phyloP scores from a whole-genome alignment of 164 flowering plant species.

The Aristolochia fimbriata region DNA sequence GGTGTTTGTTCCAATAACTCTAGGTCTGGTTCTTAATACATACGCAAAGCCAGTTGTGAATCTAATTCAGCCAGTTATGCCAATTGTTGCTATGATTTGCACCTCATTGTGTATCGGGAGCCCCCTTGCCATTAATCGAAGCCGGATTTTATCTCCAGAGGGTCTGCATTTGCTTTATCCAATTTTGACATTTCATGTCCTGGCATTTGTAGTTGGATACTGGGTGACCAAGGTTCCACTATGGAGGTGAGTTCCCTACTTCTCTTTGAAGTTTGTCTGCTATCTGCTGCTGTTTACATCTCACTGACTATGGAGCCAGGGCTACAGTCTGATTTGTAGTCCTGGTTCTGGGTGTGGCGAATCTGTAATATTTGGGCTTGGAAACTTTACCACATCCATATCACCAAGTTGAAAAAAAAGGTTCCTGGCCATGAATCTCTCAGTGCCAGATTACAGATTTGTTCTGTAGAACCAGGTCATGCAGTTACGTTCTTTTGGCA shows the following conservation, averaged over 20 bases:
- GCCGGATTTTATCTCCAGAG: slow-evolving; percentile 60
- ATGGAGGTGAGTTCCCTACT: slow-evolving; percentile 43
- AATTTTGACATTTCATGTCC: slow-evolving; percentile 63
- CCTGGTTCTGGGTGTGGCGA: too few relatives aligned
- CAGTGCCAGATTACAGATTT: too few relatives aligned
- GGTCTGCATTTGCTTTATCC: slow-evolving; percentile 72
- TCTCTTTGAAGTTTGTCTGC: not conserved
- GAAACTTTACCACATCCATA: too few relatives aligned
- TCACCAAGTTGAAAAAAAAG: too few relatives aligned
- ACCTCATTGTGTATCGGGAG: slow-evolving; percentile 94
- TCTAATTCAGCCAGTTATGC: slow-evolving; percentile 74
- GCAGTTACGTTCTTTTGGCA: too few relatives aligned
- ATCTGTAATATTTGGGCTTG: too few relatives aligned
- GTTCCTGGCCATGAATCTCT: too few relatives aligned
- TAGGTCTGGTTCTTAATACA: slow-evolving; percentile 76
- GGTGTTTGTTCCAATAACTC: slow-evolving; percentile 69
- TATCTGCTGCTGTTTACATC: not conserved
- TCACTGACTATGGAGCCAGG: too few relatives aligned
- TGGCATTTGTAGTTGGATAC: slow-evolving; percentile 65
- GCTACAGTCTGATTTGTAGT: too few relatives aligned
- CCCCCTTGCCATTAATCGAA: slow-evolving; percentile 82
- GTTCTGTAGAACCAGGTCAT: too few relatives aligned
- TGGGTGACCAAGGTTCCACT: slow-evolving; percentile 71
- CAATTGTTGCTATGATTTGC: slow-evolving; percentile 89
- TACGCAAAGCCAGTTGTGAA: slow-evolving; percentile 78